Conservation (phyloP, 2,329 filamentous ascomycete genomes). For the Coniella vitis region DNA sequence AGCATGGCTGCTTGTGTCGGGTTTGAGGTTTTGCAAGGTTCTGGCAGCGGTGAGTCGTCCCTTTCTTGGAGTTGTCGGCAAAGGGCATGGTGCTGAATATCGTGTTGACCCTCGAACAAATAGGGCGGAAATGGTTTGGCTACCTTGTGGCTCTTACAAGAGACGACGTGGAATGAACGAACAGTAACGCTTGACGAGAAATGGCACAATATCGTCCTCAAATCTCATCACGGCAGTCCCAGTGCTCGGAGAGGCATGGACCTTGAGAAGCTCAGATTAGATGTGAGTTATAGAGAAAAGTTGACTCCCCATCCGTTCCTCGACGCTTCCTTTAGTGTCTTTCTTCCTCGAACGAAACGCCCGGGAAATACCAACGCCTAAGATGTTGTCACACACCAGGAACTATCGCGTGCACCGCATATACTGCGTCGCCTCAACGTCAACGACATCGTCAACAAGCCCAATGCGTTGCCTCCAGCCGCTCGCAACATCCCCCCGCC, state of each 20-base stretch:
- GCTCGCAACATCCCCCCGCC: background rate
- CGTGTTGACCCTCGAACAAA: no score
- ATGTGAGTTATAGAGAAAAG: background rate
- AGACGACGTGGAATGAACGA: background rate
- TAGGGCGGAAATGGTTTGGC: background rate
- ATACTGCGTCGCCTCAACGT: background rate
- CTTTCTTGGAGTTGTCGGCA: no score
- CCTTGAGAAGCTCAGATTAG: background rate
- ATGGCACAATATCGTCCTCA: background rate
- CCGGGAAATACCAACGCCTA: background rate
- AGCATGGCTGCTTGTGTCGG: no score
- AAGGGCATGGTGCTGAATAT: background rate
- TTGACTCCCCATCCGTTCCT: no score
- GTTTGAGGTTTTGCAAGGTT: no score
- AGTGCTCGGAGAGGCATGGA: background rate
- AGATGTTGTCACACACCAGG: background rate
- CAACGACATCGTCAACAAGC: background rate
- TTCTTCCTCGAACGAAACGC: background rate
- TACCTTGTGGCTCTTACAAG: constrained; percentile 1
- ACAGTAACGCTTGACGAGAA: background rate
- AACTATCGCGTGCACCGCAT: background rate
- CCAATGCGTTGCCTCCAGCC: background rate
- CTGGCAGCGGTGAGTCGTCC: no score
- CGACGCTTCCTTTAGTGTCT: no score
- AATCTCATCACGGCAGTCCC: background rate